Conservation (phyloP, 2,329 filamentous ascomycete species). For the Intubia oerlemansii region DNA sequence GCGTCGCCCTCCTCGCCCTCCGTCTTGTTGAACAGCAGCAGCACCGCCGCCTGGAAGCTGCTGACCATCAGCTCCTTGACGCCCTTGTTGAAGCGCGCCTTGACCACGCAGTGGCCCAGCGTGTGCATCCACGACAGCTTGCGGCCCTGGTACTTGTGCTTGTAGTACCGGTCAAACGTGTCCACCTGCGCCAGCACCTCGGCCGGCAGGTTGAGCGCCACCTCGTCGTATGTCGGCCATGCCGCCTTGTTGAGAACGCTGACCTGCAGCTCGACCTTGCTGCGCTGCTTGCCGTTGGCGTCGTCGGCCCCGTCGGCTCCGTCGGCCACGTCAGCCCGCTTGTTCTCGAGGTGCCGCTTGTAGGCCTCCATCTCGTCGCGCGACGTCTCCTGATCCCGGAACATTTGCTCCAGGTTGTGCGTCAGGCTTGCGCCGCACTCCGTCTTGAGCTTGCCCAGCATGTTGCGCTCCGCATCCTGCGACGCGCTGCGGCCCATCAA, state of each 20-base stretch:
- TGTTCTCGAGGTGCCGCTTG: conserved; percentile 30
- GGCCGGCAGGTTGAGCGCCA: conserved; percentile 46
- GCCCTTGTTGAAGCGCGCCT: conserved; percentile 58
- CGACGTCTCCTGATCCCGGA: conserved; percentile 88
- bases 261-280: conserved; percentile 53
- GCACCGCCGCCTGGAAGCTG: conserved; percentile 76
- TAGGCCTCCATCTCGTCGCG: conserved; percentile 87
- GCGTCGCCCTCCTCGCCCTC: conserved; percentile 11
- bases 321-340: conserved; percentile 7
- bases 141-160: conserved; percentile 71
- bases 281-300: neutral
- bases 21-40: conserved; percentile 69
- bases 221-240: conserved; percentile 69
- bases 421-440: conserved; percentile 92
- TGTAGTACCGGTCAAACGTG: conserved; percentile 71
- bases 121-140: conserved; percentile 82
- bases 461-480: conserved; percentile 85
- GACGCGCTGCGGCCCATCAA: conserved; percentile 86
- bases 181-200: conserved; percentile 57
- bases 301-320: conserved; percentile 20
- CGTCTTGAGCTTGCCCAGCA: conserved; percentile 76
- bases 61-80: conserved; percentile 78
- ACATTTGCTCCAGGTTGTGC: conserved; percentile 97
- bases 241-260: conserved; percentile 79
- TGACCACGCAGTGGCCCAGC: conserved; percentile 76